Evolutionary conservation across 1,284 basidiomycete genomes (phyloP), one percentile per base, ranked within the genome.

Genomic region (Tausonia pullulans): DNA sequence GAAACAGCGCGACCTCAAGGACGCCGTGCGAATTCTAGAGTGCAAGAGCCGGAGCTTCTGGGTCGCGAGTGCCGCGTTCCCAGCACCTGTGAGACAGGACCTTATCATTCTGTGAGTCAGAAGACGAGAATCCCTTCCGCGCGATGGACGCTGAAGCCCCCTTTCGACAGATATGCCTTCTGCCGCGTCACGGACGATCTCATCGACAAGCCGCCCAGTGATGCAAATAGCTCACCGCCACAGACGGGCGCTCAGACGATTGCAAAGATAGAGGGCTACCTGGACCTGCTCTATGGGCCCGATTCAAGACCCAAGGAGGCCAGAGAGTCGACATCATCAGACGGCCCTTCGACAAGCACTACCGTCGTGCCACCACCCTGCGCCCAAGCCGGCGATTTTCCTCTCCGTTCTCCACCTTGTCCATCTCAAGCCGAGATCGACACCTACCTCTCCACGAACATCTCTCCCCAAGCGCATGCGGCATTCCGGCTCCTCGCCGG

Each of bases 401-500:
- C 45, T 45, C 48, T 50, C 55, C 55, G 60, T 10, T 14, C 44
- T 7, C 59, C 62, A n/a, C 52, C 59, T 54, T 14, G 44, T 8
- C 60, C 63, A 13, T 67, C 67, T 43, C 48, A 68, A 58, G 61
- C 48, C 44, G 64, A 56, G n/a, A 58, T 71, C 16, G 65, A 69
- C 41, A 63, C 63, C 0, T 70, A 69, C 61, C 60, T 70, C 9
- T 56, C 67, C 50, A 58, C 52, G 8, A 51, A 55, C 53, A 63
- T 72, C 4, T 70, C 72, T 5, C 41, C 60, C 16, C 49, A 65
- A 5, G 69, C 70, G 5, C 66, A 69, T 16, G 66, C 74, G 5
- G 71, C 77, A 3, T 78, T 78, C 66, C 71, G 73, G 54, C 71
- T 78, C 45, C 76, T 78, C 58, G 64, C 74, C 0, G 63, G 67